These are phyloP conservation scores for Rhizopogon sp. DNA, from an alignment of 768 basidiomycete species.

Conservation along the genomic window DNA sequence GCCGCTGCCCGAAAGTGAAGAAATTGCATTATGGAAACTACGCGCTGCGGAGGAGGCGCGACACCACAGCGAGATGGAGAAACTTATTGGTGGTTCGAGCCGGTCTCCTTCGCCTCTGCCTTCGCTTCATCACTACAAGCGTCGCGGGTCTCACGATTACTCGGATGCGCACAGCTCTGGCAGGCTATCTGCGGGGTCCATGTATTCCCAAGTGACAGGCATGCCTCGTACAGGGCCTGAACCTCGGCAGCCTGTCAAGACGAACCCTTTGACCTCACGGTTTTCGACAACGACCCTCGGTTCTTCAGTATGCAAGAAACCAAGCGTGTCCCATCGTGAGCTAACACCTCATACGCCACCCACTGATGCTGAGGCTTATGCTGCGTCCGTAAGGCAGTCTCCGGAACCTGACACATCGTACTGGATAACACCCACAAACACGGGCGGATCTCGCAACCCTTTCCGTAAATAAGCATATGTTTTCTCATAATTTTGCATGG, in stretches of 20 bases:
- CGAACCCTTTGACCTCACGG: conserved; percentile 37
- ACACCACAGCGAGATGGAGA: conserved; percentile 46
- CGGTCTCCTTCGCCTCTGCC: conserved; percentile 40
- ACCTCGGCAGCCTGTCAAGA: conserved; percentile 67
- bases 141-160: conserved; percentile 16
- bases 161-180: conserved; percentile 21
- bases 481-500: conserved; percentile 15
- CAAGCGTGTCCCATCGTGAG: conserved; percentile 23
- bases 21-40: conserved; percentile 46
- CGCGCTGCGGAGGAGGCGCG: conserved; percentile 47
- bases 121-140: conserved; percentile 26
- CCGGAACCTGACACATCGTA: conserved; percentile 32
- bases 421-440: conserved; percentile 37
- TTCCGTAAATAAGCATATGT: conserved; percentile 37
- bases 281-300: conserved; percentile 44
- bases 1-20: conserved; percentile 32
- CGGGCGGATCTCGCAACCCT: conserved; percentile 49
- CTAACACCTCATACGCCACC: conserved; percentile 22
- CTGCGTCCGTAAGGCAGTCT: conserved; percentile 39
- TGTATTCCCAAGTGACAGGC: conserved; percentile 72
- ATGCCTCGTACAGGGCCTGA: conserved; percentile 55
- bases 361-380: conserved; percentile 62
- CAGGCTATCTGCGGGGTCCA: conserved; percentile 42
- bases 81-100: conserved; percentile 37
- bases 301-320: conserved; percentile 30